These are phyloP conservation scores for Penicillium vulpinum DNA, from an alignment of 2,329 filamentous ascomycete genomes.

Conservation along the genomic window DNA sequence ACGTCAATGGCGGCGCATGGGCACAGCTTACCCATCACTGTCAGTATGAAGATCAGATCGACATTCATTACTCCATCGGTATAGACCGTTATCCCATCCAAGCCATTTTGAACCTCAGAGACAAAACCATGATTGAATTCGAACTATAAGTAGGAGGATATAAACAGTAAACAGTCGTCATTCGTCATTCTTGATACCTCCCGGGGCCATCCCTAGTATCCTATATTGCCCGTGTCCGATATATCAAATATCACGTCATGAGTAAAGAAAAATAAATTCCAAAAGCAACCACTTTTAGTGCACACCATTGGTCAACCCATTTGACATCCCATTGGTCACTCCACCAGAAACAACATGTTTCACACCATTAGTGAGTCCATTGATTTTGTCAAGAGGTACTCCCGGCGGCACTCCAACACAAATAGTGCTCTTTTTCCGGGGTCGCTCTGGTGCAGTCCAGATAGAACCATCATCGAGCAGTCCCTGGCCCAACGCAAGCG, in stretches of 20 bases:
- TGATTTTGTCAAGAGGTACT: slow-evolving; percentile 17
- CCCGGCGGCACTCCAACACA: slow-evolving; percentile 21
- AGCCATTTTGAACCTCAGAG: not conserved
- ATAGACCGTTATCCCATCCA: not conserved
- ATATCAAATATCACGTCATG: not conserved
- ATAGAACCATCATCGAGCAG: slow-evolving; percentile 31
- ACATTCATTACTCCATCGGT: not conserved
- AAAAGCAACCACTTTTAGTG: slow-evolving; percentile 2
- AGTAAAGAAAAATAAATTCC: not conserved
- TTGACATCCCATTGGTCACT: not conserved
- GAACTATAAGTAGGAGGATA: not conserved
- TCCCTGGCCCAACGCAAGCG: slow-evolving; percentile 38
- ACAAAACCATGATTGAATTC: not conserved
- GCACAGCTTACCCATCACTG: too few species aligned
- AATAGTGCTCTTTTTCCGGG: slow-evolving; percentile 21
- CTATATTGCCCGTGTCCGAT: not conserved
- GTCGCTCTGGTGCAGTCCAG: slow-evolving; percentile 21
- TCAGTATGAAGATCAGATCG: too few species aligned
- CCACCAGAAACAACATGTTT: slow-evolving; percentile 3
- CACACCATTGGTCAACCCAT: slow-evolving; percentile 12
- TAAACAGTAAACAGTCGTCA: not conserved
- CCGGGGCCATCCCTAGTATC: not conserved
- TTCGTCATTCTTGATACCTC: not conserved
- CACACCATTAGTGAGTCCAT: slow-evolving; percentile 11
- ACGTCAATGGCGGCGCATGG: too few species aligned